A percentile compares a stretch with the other conserved stretches of the same genome.
These are phyloP conservation scores for Colletotrichum spinosum DNA, from an alignment of 2,329 filamentous ascomycete species.

Conservation along the genomic window DNA sequence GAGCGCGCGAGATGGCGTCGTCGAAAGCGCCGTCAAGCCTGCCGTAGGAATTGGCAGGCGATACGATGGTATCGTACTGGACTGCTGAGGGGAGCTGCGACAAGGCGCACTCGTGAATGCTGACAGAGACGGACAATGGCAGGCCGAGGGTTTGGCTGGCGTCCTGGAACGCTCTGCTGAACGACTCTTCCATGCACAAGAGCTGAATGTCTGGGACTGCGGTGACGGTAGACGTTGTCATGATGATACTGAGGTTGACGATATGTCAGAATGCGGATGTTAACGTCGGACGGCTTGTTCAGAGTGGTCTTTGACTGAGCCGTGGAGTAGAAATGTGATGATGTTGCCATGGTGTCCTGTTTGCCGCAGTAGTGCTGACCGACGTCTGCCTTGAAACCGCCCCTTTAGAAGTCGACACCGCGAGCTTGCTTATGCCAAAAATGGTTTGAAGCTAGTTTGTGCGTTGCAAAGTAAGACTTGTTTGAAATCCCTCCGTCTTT, in stretches of 20 bases:
- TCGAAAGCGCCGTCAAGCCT: conserved; percentile 66
- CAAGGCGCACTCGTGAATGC: conserved; percentile 54
- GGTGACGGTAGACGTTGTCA: background rate
- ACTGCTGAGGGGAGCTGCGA: conserved; percentile 47
- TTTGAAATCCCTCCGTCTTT: no score
- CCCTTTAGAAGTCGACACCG: no score
- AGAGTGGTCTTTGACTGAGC: no score
- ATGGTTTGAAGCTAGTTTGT: no score
- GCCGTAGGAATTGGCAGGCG: conserved; percentile 66
- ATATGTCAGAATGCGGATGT: no score
- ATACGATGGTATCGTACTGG: conserved; percentile 62
- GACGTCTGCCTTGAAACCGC: no score
- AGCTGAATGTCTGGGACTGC: conserved; percentile 53
- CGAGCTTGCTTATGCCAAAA: no score
- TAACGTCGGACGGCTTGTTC: no score
- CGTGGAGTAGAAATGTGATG: no score
- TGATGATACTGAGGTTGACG: background rate
- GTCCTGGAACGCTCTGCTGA: conserved; percentile 52
- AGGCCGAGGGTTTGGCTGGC: conserved; percentile 49
- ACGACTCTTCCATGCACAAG: conserved; percentile 53
- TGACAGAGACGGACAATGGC: conserved; percentile 44
- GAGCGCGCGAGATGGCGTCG: conserved; percentile 62
- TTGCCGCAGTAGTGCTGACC: no score
- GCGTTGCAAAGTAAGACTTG: no score
- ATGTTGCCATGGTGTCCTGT: no score